These are phyloP conservation scores for Pyricularia sp. DNA, from an alignment of 2,329 filamentous ascomycete species.

Conservation along the genomic window DNA sequence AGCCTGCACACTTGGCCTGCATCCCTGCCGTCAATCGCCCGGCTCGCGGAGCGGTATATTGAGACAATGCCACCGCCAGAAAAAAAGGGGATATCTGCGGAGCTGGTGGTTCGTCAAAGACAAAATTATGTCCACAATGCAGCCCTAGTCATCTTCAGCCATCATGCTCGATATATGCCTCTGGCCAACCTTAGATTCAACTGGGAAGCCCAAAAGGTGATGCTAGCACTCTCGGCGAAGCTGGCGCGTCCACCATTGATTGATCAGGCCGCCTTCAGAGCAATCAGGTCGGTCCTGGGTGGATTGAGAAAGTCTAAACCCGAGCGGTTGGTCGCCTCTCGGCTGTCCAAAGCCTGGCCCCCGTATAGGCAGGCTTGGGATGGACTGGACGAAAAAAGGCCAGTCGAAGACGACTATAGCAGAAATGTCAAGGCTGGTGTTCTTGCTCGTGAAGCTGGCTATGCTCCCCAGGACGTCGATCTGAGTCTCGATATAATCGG, in stretches of 20 bases:
- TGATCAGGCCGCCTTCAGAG: slow-evolving; percentile 35
- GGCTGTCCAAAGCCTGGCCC: slow-evolving; percentile 43
- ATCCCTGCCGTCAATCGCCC: background rate
- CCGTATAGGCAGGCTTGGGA: slow-evolving; percentile 45
- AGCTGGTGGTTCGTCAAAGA: slow-evolving; percentile 8
- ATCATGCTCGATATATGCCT: background rate
- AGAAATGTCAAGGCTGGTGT: slow-evolving; percentile 38
- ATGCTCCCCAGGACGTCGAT: slow-evolving; percentile 31
- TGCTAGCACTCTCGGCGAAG: slow-evolving; percentile 37
- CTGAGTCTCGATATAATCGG: slow-evolving; percentile 37
- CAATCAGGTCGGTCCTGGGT: slow-evolving; percentile 39
- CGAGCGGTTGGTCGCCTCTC: slow-evolving; percentile 34
- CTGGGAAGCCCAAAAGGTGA: slow-evolving; percentile 43
- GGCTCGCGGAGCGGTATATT: background rate
- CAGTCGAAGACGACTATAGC: slow-evolving; percentile 38
- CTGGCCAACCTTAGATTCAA: slow-evolving; percentile 23
- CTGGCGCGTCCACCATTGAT: slow-evolving; percentile 37
- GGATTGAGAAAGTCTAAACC: slow-evolving; percentile 37
- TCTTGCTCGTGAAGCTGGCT: slow-evolving; percentile 44
- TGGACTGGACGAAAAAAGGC: slow-evolving; percentile 43
- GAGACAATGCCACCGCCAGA: background rate
- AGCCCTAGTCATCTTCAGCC: slow-evolving; percentile 22
- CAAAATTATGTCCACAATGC: slow-evolving; percentile 27
- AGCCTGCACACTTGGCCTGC: background rate
- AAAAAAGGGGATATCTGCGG: background rate